Conservation (phyloP, 371 early-diverging fungal species). For the Mucor circinelloides region DNA sequence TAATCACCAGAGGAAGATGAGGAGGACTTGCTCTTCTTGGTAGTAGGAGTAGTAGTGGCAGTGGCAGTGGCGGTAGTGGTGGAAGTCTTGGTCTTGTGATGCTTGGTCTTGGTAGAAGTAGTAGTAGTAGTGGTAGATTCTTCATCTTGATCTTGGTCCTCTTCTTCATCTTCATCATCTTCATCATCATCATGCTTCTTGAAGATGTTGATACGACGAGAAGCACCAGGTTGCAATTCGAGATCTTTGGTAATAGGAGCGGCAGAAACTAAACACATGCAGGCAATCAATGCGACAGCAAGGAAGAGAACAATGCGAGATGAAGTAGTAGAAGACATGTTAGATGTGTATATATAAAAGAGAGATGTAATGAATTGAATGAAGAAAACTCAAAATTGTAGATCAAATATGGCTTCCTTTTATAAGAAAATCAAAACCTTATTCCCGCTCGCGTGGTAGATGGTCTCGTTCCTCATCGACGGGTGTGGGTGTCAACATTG, state of each 20-base stretch:
- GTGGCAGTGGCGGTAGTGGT: constrained; percentile 8
- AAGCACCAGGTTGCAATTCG: constrained; percentile 9
- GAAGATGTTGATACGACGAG: not conserved
- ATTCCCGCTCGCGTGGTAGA: constrained; percentile 13
- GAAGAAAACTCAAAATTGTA: not conserved
- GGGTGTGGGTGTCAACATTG: not conserved
- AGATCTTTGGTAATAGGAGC: constrained; percentile 10
- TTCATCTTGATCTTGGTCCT: not conserved
- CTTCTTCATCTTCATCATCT: not conserved
- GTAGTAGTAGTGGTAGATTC: not conserved
- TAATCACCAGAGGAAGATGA: constrained; percentile 13
- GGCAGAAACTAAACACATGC: constrained; percentile 15
- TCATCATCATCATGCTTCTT: constrained; percentile 10
- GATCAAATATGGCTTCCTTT: constrained; percentile 2
- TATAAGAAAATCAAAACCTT: constrained; percentile 9
- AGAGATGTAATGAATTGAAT: not conserved
- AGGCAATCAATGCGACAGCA: constrained; percentile 13
- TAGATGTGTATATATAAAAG: not conserved
- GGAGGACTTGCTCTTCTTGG: not conserved
- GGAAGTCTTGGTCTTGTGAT: constrained; percentile 3
- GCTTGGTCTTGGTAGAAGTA: not conserved
- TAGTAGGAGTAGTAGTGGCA: constrained; percentile 5
- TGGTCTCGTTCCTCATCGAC: not conserved
- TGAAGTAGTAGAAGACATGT: constrained; percentile 6
- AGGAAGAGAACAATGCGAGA: constrained; percentile 13